These are phyloP conservation scores for Cyclanthera cordifolia DNA, from an alignment of 306 rosid species.

Conservation along the genomic window DNA sequence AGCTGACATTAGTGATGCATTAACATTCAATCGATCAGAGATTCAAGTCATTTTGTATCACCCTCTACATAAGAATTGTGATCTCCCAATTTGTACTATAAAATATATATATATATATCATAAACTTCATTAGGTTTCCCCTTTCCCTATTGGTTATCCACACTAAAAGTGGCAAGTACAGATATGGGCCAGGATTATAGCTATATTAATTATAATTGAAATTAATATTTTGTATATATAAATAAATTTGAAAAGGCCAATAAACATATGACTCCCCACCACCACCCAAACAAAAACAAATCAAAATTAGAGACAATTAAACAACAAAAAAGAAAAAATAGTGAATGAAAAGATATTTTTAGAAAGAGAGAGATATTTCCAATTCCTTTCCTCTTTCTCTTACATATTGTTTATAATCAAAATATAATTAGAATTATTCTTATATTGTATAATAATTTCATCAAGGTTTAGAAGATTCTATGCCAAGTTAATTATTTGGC, in stretches of 20 bases:
- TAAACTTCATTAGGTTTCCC: background rate
- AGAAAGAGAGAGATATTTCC: background rate
- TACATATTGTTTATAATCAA: background rate
- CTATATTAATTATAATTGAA: background rate
- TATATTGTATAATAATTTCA: background rate
- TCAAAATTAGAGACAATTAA: background rate
- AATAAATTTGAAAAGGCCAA: background rate
- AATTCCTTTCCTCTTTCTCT: background rate
- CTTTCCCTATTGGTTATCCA: background rate
- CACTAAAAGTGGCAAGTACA: background rate
- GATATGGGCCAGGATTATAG: background rate
- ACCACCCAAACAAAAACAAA: background rate
- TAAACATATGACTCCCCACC: background rate
- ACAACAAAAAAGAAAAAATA: background rate
- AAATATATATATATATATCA: too few species aligned
- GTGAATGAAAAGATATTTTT: background rate
- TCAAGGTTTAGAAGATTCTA: constrained; percentile 4
- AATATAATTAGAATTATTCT: background rate
- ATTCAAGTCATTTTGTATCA: too few species aligned
- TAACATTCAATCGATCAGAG: too few species aligned
- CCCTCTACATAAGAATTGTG: too few species aligned
- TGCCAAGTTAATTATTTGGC: background rate
- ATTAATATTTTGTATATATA: background rate
- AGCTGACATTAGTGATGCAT: too few species aligned
- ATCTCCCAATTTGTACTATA: too few species aligned